These are phyloP conservation scores for Sphaceloma murrayae DNA, from an alignment of 2,329 filamentous ascomycete genomes.

Conservation along the genomic window DNA sequence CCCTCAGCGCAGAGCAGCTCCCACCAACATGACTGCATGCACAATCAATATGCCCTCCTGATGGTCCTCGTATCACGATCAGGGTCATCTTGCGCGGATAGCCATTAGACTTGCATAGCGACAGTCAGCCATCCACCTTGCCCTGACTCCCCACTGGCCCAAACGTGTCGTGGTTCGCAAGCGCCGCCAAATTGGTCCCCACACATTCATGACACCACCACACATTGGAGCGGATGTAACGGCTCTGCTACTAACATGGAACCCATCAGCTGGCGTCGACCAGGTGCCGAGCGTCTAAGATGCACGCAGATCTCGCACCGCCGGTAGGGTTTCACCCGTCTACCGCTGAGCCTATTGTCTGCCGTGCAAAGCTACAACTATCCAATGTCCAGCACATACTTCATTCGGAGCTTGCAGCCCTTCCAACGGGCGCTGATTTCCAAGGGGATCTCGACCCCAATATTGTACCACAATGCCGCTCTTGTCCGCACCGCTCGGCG, in stretches of 20 bases:
- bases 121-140: background rate
- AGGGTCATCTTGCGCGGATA: no score
- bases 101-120: no score
- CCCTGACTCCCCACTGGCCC: background rate
- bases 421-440: conserved; percentile 35
- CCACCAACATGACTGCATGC: no score
- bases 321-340: background rate
- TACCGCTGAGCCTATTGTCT: background rate
- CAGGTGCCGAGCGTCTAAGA: background rate
- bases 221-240: background rate
- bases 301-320: background rate
- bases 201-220: background rate
- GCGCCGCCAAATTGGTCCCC: conserved; percentile 8
- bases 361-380: no score
- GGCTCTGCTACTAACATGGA: background rate
- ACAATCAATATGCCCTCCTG: no score
- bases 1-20: no score
- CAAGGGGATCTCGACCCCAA: background rate
- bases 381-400: no score
- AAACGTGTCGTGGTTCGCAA: conserved; percentile 9
- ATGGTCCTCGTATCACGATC: no score
- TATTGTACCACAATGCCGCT: background rate
- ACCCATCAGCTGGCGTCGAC: no score
- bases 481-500: background rate
- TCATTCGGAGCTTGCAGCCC: background rate